Base-by-base conservation (phyloP, 1,284 basidiomycete genomes). In the Apiotrichum laibachii region DNA sequence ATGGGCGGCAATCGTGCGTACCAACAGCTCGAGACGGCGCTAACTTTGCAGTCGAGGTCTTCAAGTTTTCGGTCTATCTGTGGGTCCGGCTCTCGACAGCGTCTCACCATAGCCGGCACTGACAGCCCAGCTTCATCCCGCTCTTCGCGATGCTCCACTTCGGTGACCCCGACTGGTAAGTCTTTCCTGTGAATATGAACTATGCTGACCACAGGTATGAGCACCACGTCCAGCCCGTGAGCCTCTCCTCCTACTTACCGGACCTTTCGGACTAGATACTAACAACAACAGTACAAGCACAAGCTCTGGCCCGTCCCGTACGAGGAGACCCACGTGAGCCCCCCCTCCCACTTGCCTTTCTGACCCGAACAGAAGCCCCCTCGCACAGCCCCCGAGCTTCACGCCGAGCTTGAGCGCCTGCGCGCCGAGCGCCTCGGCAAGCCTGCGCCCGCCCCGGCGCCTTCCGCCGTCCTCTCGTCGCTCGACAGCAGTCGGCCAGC, bases 11-110 rank as follows among this genome's bases (percentile, higher is more conserved):
- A 63, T 47, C 54, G 62, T 63, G 52, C 48, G 58, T 33, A n/a
- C 16, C n/a, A 7, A 18, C 11, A n/a, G 50, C 19, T 53, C 19
- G 6, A 9, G 16, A 50, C 10, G 2, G 21, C 11, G 39, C 37
- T 15, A 1, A 18, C 19, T 3, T 5, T n/a, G 18, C 43, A 77
- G 75, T 93, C 57, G 90, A 93, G 77, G 84, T 92, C 19, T 89
- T 92, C 85, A 91, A 90, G 79, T 92, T 92, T 68, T 86, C 85
- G 2, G 80, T 92, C 37, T 95, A 96, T 78, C 85, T 95, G 60
- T 91, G 92, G 73, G 87, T 94, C 64, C 92, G 26, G 4, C 26
- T 31, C 7, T 31, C 26, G 26, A 7, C 3, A 31, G 7, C 3
- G 26, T n/a, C n/a, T n/a, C 26, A 31, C 4, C 26, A 7, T 31